phyloP scores from a whole-genome alignment of 768 basidiomycete species.

The Leccinum broughii region DNA sequence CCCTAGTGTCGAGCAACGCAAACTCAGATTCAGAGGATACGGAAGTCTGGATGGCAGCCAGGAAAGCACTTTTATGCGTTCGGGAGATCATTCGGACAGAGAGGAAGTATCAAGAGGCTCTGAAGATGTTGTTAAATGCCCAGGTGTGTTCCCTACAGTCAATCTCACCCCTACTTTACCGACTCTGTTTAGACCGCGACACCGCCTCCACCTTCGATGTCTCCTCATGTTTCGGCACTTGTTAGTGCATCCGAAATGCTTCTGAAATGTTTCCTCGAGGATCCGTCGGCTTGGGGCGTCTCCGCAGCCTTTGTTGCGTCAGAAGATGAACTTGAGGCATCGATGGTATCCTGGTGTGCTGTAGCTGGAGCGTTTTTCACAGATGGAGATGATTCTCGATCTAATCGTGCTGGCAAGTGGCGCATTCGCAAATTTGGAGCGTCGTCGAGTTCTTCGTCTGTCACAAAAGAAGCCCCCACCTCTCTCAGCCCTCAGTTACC shows the following conservation, averaged over 20 bases:
- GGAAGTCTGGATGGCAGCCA: constrained; percentile 37
- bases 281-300: constrained; percentile 67
- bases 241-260: constrained; percentile 51
- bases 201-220: constrained; percentile 53
- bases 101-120: constrained; percentile 41
- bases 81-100: constrained; percentile 52
- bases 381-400: constrained; percentile 14
- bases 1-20: constrained; percentile 6
- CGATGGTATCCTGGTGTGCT: constrained; percentile 54
- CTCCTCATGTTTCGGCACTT: constrained; percentile 51
- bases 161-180: neutral
- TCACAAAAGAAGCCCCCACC: constrained; percentile 8
- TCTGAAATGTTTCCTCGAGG: constrained; percentile 51
- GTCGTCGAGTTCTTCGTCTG: constrained; percentile 4
- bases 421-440: constrained; percentile 23
- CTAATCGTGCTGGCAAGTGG: constrained; percentile 22
- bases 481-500: constrained; percentile 14
- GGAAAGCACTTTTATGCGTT: constrained; percentile 43
- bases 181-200: constrained; percentile 33
- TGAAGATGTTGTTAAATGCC: constrained; percentile 38
- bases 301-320: constrained; percentile 56
- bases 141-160: constrained; percentile 28
- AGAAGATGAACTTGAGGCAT: constrained; percentile 52
- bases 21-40: constrained; percentile 25
- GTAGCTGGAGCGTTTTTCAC: constrained; percentile 40